Base-by-base conservation (phyloP, 192 early-diverging fungal species). In the Diversispora epigaea region DNA sequence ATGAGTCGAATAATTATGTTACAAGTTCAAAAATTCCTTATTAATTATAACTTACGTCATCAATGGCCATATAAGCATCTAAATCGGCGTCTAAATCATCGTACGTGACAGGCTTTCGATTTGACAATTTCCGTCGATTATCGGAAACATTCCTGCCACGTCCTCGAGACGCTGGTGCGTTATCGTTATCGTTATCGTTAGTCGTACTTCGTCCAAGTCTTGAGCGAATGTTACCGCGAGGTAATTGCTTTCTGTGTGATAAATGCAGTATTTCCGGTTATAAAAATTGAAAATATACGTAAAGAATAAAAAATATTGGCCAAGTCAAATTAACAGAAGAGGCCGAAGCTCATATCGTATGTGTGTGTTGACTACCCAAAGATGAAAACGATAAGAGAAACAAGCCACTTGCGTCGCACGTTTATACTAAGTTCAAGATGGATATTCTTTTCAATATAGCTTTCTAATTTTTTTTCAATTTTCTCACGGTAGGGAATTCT, bases 1-100 rank as follows among this genome's bases (percentile, higher is more conserved):
- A 57, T 57, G 17, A 57, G 19, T 19, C n/a, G 57, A 58, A 19
- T 12, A 64, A 63, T 4, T 39, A 63, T 11, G 6, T 17, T 17
- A 63, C 6, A 63, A 63, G 12, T 17, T n/a, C 32, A 64, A 25
- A 19, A 17, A 41, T 41, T 17, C 14, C n/a, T 12, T 17, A 41
- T n/a, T 41, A 5, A 14, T 43, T 17, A n/a, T 17, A 41, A 64
- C 39, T 41, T 64, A 64, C 62, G n/a, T 40, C 57, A 56, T 73
- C 71, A 45, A 73, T 62, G 8, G 71, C 58, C 71, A 73, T 73
- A 73, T 73, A 73, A 17, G 71, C 71, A 73, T 73, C 71, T 62
- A 73, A 62, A 73, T 73, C 71, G 2, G 71, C 71, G 17, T 73
- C 71, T 39, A 73, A 62, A 17, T 73, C 71, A 73, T 73, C 71